Evolutionary conservation across 148 eudicot genomes (phyloP), one percentile per base, ranked within the genome.

Genomic region (Simmondsia chinensis): DNA sequence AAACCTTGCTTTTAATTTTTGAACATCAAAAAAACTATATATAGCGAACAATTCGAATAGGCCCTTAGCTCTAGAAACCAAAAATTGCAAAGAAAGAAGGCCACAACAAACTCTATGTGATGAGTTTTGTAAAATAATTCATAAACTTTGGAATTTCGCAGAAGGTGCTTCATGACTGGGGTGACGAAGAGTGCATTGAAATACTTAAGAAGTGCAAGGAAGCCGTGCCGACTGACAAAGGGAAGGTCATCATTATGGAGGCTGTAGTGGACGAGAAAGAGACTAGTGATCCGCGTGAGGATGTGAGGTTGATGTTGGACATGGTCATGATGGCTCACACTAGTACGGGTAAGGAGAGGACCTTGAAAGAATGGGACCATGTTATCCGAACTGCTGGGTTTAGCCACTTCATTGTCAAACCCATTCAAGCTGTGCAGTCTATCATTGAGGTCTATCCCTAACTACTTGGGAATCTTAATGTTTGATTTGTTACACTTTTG

Each of bases 271-370:
- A 66, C 25, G 59, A 61, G 9, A 11, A 5, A 3, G 47, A 54
- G 16, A 61, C 59, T 0, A 23, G 64, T 0, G 28, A 68, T 17
- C 33, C 65, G 56, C 61, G 59, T 1, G 64, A 66, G 33, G 62
- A 63, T 44, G 79, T 63, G 43, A 70, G 66, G 19, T 32, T 84
- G 60, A 57, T 70, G 71, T 45, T 84, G 32, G 95, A 84, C 31
- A 74, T 84, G 82, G 80, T 64, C 31, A 84, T 84, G 89, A 51
- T 80, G 95, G 89, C 82, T 29, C 88, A 84, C 44, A 84, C 95
- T 3, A 57, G 50, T 2, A 71, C 57, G 4, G 95, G 95, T 5
- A 85, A 85, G 43, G 89, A 85, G 32, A 72, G 89, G 55, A 80
- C 80, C 33, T 7, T 51, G 0, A 58, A 69, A 41, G 88, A 84